phyloP scores from a whole-genome alignment of 768 basidiomycete species.

The Leucocoprinus sp. region DNA sequence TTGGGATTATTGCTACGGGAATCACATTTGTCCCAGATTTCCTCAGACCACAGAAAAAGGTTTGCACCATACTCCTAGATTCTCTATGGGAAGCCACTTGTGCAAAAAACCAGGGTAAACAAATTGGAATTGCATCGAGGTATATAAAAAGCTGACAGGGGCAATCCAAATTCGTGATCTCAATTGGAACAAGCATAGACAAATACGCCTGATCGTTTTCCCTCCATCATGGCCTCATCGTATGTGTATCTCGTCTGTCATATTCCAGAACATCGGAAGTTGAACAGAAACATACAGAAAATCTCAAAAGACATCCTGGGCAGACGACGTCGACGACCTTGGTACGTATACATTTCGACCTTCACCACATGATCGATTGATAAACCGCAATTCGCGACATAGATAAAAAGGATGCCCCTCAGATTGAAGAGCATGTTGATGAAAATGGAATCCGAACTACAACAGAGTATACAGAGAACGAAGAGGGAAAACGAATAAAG shows the following conservation, averaged over 20 bases:
- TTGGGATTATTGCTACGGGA: too few species aligned
- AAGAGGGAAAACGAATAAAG: conserved; percentile 94
- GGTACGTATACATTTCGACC: conserved; percentile 29
- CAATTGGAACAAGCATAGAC: conserved; percentile 2
- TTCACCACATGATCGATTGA: conserved; percentile 1
- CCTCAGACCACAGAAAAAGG: too few species aligned
- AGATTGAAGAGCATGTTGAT: conserved; percentile 66
- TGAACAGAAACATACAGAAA: conserved; percentile 17
- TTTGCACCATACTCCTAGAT: too few species aligned
- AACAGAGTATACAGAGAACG: conserved; percentile 76
- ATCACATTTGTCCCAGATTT: too few species aligned
- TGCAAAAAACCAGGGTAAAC: conserved; percentile 9
- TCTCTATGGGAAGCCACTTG: too few species aligned
- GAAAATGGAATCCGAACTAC: conserved; percentile 85
- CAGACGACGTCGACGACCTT: conserved; percentile 78
- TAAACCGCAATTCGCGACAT: not conserved
- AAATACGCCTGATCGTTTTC: conserved; percentile 1
- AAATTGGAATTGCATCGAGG: not conserved
- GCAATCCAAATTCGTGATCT: not conserved
- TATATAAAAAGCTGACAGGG: too few species aligned
- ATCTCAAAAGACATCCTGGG: conserved; percentile 71
- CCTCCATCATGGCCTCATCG: conserved; percentile 25
- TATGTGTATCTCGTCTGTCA: conserved; percentile 23
- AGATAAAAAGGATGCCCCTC: conserved; percentile 34
- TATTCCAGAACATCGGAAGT: not conserved